phyloP scores from a whole-genome alignment of 116 monocot species.

The Papilionanthe hybrid region DNA sequence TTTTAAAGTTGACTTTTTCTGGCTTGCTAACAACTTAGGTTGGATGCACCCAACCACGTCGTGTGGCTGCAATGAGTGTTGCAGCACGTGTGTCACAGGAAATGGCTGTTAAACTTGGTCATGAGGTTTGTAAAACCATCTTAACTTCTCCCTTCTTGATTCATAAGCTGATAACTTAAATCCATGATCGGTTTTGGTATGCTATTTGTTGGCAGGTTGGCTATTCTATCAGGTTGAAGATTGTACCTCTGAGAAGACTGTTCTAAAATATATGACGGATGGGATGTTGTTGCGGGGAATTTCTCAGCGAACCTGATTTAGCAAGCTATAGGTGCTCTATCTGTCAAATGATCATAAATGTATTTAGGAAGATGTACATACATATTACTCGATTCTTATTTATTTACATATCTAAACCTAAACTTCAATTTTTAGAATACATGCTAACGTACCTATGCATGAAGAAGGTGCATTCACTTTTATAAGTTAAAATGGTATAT shows the following conservation, averaged over 20 bases:
- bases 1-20: neutral
- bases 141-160: neutral
- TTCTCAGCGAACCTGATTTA: slow-evolving; percentile 96
- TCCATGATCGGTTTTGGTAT: neutral
- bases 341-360: neutral
- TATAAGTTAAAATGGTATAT: too few relatives aligned
- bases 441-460: too few relatives aligned
- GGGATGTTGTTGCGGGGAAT: slow-evolving; percentile 90
- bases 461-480: too few relatives aligned
- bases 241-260: slow-evolving; percentile 92
- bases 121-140: slow-evolving; percentile 56
- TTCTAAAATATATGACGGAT: slow-evolving; percentile 96
- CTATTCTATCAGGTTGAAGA: slow-evolving; percentile 98
- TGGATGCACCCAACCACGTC: slow-evolving; percentile 94
- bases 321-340: slow-evolving; percentile 70
- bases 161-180: neutral
- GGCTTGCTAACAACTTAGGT: slow-evolving; percentile 32
- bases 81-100: slow-evolving; percentile 93
- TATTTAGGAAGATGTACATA: neutral
- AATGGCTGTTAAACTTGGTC: slow-evolving; percentile 96
- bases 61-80: slow-evolving; percentile 98
- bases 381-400: too few relatives aligned
- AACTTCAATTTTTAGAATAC: too few relatives aligned
- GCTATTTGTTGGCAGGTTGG: slow-evolving; percentile 57
- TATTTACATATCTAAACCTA: too few relatives aligned